Conservation (phyloP, 495 filamentous ascomycete genomes). For the Neurospora sp. region DNA sequence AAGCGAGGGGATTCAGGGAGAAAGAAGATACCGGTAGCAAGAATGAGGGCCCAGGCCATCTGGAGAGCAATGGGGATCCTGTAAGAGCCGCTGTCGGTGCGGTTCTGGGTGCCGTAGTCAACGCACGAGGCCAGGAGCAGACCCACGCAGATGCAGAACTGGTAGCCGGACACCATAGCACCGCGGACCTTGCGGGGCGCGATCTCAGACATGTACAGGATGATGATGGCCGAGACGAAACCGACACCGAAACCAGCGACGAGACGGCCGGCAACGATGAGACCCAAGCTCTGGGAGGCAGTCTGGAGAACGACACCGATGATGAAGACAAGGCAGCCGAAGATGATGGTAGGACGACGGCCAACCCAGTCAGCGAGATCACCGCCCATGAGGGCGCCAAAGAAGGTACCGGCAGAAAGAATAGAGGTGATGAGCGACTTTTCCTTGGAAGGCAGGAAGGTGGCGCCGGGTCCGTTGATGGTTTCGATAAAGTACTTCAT, state of each 20-base stretch:
- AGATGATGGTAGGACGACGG: conserved; percentile 55
- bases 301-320: conserved; percentile 55
- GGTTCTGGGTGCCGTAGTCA: conserved; percentile 58
- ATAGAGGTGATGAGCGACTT: conserved; percentile 67
- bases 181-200: conserved; percentile 57
- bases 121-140: conserved; percentile 62
- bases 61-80: conserved; percentile 63
- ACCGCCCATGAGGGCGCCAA: conserved; percentile 59
- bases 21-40: conserved; percentile 46
- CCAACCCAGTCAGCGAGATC: conserved; percentile 59
- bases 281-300: conserved; percentile 13
- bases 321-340: conserved; percentile 52
- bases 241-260: conserved; percentile 46
- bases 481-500: conserved; percentile 46
- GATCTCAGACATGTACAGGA: conserved; percentile 65
- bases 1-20: conserved; percentile 71
- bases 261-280: conserved; percentile 52
- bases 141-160: conserved; percentile 66
- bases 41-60: conserved; percentile 57
- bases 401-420: conserved; percentile 48
- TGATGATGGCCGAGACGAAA: conserved; percentile 62
- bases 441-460: conserved; percentile 16
- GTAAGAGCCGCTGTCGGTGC: conserved; percentile 54
- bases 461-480: conserved; percentile 25
- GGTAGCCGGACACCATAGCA: conserved; percentile 63